A percentile compares a stretch with the other conserved stretches of the same genome.
These are phyloP conservation scores for Osmanthus fragrans DNA, from an alignment of 257 asterid species.

Conservation along the genomic window DNA sequence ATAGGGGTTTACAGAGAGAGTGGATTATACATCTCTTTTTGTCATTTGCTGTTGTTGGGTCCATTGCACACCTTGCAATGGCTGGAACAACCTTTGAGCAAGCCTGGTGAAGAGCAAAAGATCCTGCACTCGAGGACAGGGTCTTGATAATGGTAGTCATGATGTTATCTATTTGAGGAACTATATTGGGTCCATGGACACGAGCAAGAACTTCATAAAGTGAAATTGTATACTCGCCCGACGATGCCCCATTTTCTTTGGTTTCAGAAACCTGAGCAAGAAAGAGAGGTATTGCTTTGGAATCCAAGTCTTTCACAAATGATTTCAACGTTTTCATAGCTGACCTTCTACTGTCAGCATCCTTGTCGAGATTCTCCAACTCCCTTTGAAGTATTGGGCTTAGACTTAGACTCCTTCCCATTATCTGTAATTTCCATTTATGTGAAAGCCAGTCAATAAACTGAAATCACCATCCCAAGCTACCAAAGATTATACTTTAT, in stretches of 20 bases:
- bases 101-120: conserved; percentile 95
- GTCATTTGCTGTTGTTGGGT: conserved; percentile 73
- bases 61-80: conserved; percentile 84
- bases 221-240: conserved; percentile 87
- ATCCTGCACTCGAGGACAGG: conserved; percentile 74
- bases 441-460: neutral
- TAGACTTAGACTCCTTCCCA: conserved; percentile 78
- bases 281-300: conserved; percentile 88
- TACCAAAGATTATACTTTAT: neutral
- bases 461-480: neutral
- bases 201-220: conserved; percentile 91
- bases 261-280: conserved; percentile 93
- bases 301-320: conserved; percentile 85
- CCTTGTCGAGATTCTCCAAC: conserved; percentile 89
- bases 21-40: conserved; percentile 60
- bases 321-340: conserved; percentile 91
- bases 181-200: conserved; percentile 79
- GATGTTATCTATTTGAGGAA: conserved; percentile 76
- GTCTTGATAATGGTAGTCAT: conserved; percentile 79
- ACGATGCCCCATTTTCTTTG: conserved; percentile 58
- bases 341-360: conserved; percentile 79
- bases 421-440: conserved; percentile 21
- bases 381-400: conserved; percentile 73
- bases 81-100: conserved; percentile 97
- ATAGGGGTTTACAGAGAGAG: conserved; percentile 78